phyloP scores from a whole-genome alignment of 225 moss, liverwort and hornwort genomes.

The Takakia lepidozioides region DNA sequence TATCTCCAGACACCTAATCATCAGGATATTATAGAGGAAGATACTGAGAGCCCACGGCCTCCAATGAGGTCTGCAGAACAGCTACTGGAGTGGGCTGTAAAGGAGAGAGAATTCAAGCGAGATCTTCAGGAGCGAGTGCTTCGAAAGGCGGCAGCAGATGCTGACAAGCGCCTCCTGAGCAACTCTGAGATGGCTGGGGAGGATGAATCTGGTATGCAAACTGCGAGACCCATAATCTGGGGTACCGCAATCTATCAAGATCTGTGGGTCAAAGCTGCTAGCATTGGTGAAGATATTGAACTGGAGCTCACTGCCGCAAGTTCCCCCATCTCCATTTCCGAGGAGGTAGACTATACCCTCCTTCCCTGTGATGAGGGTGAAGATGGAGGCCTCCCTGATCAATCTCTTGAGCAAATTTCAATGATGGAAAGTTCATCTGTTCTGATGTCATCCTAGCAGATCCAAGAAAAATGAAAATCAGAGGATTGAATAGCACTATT shows the following conservation, averaged over 20 bases:
- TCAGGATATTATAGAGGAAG: background rate
- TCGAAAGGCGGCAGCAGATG: constrained; percentile 27
- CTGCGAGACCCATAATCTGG: constrained; percentile 47
- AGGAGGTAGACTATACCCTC: no score
- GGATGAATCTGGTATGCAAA: constrained; percentile 4
- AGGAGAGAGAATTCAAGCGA: constrained; percentile 28
- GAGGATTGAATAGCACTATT: no score
- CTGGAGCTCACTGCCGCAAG: constrained; percentile 1
- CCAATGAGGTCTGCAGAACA: constrained; percentile 1
- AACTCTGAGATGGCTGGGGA: constrained; percentile 1
- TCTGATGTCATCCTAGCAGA: no score
- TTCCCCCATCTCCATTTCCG: no score
- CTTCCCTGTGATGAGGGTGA: no score
- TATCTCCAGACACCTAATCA: background rate
- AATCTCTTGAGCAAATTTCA: no score
- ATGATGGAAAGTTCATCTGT: no score
- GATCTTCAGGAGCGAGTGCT: constrained; percentile 33
- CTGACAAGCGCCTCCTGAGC: constrained; percentile 16
- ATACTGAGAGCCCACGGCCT: background rate
- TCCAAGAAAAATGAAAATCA: no score
- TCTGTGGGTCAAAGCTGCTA: constrained; percentile 43
- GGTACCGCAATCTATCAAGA: constrained; percentile 47
- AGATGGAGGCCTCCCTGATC: no score
- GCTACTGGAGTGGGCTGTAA: constrained; percentile 25
- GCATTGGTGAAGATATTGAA: constrained; percentile 19